Base-by-base conservation (phyloP, 2,329 filamentous ascomycete genomes). In the Aspergillus fischeri region DNA sequence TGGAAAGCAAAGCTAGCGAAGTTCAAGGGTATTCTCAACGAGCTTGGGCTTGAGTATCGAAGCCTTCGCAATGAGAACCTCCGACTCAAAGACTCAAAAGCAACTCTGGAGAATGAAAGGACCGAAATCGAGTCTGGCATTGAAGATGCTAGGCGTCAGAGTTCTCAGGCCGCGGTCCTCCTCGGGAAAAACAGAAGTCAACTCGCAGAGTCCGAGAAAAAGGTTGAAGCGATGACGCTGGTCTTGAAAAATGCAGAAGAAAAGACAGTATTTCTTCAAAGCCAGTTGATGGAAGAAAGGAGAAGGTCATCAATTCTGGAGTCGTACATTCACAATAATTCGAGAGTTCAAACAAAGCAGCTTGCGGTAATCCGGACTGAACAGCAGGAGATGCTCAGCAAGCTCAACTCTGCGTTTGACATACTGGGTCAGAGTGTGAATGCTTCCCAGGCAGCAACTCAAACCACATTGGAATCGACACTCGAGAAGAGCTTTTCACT, bases 1-100 rank as follows among this genome's bases (percentile, higher is more conserved):
- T 76, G 73, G 73, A 76, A 71, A 57, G 52, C 56, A 4, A 74
- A 70, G 35, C 55, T 76, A 6, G 51, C 54, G 5, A 73, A 67
- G 49, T 65, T 75, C 54, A 71, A 67, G 57, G 38, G 56, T 20
- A 62, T 74, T 25, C 61, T 75, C 28, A 69, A 67, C 52, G 67
- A 68, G 5, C 55, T 76, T n/a, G 73, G 72, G 4, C 64, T 63
- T 8, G 68, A 72, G 14, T 71, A 73, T 44, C 68, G 73, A 24
- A 49, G 38, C 5, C 67, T 76, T 44, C 68, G 65, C 17, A 62
- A 63, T 5, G 70, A 74, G 42, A 63, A 68, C 0, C 60, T 64
- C n/a, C 57, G 62, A 20, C 56, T 75, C 14, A 73, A 66, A 51
- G 59, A 60, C 32, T 58, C 63, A 2, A 64, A 65, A 20, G 44